Evolutionary conservation across 345 rosid genomes (phyloP).

Genomic region (Eucalyptus cloeziana): DNA sequence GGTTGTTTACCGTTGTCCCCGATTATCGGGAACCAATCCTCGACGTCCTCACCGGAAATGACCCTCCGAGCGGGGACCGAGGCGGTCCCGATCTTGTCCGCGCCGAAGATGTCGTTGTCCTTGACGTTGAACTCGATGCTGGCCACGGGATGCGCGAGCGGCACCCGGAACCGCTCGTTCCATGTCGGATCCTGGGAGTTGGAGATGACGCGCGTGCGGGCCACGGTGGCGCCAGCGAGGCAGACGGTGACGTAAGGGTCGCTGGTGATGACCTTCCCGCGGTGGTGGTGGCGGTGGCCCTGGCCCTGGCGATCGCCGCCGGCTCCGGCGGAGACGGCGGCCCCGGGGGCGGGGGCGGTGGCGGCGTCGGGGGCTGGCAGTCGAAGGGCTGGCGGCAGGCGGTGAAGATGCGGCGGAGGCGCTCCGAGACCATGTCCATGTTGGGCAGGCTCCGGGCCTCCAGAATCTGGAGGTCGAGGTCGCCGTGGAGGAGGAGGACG

Average conservation of each 20-base stretch:
- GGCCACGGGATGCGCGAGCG: conserved; percentile 61
- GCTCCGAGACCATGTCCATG: conserved; percentile 65
- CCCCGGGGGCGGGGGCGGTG: too few relatives aligned
- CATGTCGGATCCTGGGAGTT: conserved; percentile 55
- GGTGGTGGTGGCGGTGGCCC: not conserved
- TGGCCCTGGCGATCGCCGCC: not conserved
- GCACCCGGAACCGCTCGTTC: conserved; percentile 60
- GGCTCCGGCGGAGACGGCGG: not conserved
- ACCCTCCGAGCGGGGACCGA: conserved; percentile 20
- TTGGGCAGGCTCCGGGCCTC: conserved; percentile 76
- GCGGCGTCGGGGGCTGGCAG: not conserved
- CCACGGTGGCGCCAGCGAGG: conserved; percentile 62
- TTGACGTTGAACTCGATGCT: conserved; percentile 61
- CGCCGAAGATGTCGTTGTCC: conserved; percentile 76
- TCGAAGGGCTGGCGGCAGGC: conserved; percentile 23
- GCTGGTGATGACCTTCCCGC: conserved; percentile 50
- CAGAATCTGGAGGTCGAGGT: conserved; percentile 51
- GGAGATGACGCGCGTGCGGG: conserved; percentile 73
- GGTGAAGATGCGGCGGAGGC: conserved; percentile 37
- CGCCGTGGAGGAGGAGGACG: conserved; percentile 46
- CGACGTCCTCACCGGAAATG: conserved; percentile 24
- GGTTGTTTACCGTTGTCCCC: conserved; percentile 47
- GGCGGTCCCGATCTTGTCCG: conserved; percentile 61
- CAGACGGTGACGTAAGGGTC: conserved; percentile 84
- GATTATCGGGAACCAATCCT: conserved; percentile 63